Percentiles rank a stretch among this genome's conserved stretches.
These are phyloP conservation scores for Friedmanniomyces endolithicus DNA, from an alignment of 495 filamentous ascomycete species.

Conservation along the genomic window DNA sequence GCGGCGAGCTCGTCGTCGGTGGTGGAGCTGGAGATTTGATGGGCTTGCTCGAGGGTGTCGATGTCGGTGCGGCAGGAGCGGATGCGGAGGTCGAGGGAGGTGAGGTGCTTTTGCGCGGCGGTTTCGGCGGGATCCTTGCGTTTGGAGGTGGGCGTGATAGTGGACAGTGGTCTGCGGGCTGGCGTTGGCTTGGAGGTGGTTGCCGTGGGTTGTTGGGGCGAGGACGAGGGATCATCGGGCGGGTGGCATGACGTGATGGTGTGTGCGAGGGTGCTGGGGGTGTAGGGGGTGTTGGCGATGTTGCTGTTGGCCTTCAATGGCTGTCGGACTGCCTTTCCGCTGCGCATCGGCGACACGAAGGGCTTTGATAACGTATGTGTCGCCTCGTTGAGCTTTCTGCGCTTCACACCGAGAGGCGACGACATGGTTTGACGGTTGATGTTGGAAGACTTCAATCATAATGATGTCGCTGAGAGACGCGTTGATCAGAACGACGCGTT, in stretches of 20 bases:
- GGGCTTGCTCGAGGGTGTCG: slow-evolving; percentile 40
- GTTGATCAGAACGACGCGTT: neutral
- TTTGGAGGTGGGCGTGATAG: neutral
- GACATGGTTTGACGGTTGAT: too few relatives aligned
- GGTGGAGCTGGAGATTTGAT: slow-evolving; percentile 35
- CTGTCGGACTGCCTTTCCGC: slow-evolving; percentile 7
- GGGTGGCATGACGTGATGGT: slow-evolving; percentile 2
- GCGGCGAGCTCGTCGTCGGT: slow-evolving; percentile 38
- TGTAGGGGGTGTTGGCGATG: slow-evolving; percentile 2
- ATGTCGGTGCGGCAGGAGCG: slow-evolving; percentile 25
- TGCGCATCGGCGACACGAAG: slow-evolving; percentile 54
- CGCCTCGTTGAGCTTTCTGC: slow-evolving; percentile 42
- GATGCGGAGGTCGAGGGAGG: slow-evolving; percentile 14
- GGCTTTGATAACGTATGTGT: slow-evolving; percentile 45
- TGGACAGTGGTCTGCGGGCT: neutral
- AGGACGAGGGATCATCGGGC: neutral
- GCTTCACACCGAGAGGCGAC: slow-evolving; percentile 36
- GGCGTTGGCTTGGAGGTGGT: neutral
- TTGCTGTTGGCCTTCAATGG: slow-evolving; percentile 17
- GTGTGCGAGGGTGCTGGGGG: slow-evolving; percentile 13
- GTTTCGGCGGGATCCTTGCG: slow-evolving; percentile 12
- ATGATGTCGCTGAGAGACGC: too few relatives aligned
- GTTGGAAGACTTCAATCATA: too few relatives aligned
- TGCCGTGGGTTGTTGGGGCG: neutral
- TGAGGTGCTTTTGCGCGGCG: slow-evolving; percentile 13